phyloP scores from a whole-genome alignment of 2,329 filamentous ascomycete genomes.

The Calonectria pseudoturangicola region DNA sequence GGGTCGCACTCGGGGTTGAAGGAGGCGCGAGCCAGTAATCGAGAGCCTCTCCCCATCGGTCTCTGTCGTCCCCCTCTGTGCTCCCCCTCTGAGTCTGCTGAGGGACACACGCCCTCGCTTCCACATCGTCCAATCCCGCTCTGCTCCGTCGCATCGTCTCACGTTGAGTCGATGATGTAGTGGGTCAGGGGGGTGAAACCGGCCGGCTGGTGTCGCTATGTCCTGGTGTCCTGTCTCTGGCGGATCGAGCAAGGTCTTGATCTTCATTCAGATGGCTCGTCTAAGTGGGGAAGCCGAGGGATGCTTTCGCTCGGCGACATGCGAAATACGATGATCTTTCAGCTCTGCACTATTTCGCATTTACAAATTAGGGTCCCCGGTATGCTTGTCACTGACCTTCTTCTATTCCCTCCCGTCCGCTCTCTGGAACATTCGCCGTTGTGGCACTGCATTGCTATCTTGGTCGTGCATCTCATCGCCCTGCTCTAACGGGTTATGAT shows the following conservation, averaged over 20 bases:
- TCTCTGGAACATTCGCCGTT: constrained; percentile 22
- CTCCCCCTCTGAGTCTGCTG: not conserved
- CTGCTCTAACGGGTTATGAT: constrained; percentile 49
- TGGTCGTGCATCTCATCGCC: constrained; percentile 30
- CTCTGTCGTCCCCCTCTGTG: not conserved
- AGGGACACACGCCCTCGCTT: constrained; percentile 1
- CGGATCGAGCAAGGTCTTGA: constrained; percentile 17
- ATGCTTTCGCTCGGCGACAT: constrained; percentile 43
- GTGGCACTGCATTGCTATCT: constrained; percentile 26
- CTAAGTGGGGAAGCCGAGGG: constrained; percentile 44
- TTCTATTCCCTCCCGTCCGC: not conserved
- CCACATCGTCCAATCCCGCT: not conserved
- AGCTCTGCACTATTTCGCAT: constrained; percentile 9
- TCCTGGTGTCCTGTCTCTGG: constrained; percentile 38
- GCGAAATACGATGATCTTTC: constrained; percentile 44
- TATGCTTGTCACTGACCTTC: constrained; percentile 29
- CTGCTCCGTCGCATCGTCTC: constrained; percentile 20
- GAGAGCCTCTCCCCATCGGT: not conserved
- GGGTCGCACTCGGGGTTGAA: constrained; percentile 14
- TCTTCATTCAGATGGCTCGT: constrained; percentile 18
- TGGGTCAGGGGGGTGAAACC: constrained; percentile 51
- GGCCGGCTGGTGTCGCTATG: constrained; percentile 46
- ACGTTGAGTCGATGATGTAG: constrained; percentile 52
- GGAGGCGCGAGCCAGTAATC: constrained; percentile 8
- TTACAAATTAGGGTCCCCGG: constrained; percentile 42